These are phyloP conservation scores for Jamesozyma rosinii DNA, from an alignment of 805 yeast species.

Conservation along the genomic window DNA sequence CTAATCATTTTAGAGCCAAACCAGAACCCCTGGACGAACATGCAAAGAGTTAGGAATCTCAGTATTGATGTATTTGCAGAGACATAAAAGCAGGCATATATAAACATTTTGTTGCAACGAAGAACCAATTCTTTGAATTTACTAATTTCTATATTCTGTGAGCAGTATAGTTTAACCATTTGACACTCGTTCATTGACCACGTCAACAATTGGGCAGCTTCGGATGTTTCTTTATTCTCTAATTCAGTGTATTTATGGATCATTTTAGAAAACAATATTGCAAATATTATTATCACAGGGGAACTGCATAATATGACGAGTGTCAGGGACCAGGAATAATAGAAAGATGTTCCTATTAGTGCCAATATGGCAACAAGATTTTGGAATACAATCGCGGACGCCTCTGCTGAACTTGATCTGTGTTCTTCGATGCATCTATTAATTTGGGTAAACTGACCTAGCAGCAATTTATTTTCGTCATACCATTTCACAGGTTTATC, in stretches of 20 bases:
- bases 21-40: constrained; percentile 91
- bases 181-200: constrained; percentile 60
- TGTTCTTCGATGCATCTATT: constrained; percentile 70
- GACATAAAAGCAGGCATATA: constrained; percentile 38
- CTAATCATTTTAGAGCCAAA: constrained; percentile 67
- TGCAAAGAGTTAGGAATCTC: constrained; percentile 49
- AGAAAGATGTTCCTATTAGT: constrained; percentile 54
- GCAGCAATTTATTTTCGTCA: constrained; percentile 44
- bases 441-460: constrained; percentile 57
- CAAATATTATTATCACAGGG: constrained; percentile 52
- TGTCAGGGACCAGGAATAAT: constrained; percentile 79
- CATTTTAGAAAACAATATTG: constrained; percentile 41
- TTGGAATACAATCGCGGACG: constrained; percentile 48
- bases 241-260: constrained; percentile 40
- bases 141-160: constrained; percentile 43
- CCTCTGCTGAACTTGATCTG: constrained; percentile 59
- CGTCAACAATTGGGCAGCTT: constrained; percentile 51
- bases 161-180: constrained; percentile 53
- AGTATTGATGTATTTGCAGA: constrained; percentile 47
- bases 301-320: constrained; percentile 63
- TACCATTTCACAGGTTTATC: constrained; percentile 47
- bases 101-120: constrained; percentile 33
- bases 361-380: constrained; percentile 45
- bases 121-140: constrained; percentile 33
- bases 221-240: constrained; percentile 51